Evolutionary conservation across 805 yeast genomes (phyloP).

Genomic region (Metschnikowia gelsemii): DNA sequence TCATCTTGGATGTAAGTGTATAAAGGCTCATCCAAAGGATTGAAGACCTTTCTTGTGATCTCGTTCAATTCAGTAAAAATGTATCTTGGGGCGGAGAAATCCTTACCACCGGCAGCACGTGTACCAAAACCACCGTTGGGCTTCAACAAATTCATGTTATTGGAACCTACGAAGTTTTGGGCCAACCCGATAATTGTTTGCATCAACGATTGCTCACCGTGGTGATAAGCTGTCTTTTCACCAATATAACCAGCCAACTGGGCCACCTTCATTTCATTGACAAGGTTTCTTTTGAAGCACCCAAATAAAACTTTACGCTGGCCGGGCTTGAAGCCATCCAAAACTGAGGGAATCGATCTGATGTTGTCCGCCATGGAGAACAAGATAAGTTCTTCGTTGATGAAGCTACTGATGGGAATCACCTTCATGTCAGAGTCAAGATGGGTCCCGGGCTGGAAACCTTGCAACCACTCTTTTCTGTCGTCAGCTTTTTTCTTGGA

Average conservation of each 20-base stretch:
- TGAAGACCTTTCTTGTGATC: constrained; percentile 73
- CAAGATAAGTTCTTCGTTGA: constrained; percentile 89
- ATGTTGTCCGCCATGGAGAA: constrained; percentile 96
- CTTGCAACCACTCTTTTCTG: constrained; percentile 94
- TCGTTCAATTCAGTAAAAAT: constrained; percentile 82
- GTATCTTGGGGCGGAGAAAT: constrained; percentile 97
- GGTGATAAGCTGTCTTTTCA: constrained; percentile 90
- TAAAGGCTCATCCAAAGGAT: constrained; percentile 75
- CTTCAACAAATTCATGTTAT: constrained; percentile 76
- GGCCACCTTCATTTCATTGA: constrained; percentile 80
- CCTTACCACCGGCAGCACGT: constrained; percentile 95
- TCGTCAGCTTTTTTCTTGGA: constrained; percentile 95
- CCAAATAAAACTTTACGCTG: constrained; percentile 92
- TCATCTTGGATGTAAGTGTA: constrained; percentile 85
- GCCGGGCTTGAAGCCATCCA: constrained; percentile 96
- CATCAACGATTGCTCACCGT: constrained; percentile 84
- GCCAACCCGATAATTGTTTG: constrained; percentile 94
- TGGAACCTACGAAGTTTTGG: constrained; percentile 91
- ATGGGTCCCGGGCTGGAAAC: constrained; percentile 88
- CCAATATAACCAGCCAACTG: constrained; percentile 88
- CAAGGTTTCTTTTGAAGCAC: constrained; percentile 77
- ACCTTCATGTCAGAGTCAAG: constrained; percentile 71
- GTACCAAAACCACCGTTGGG: constrained; percentile 98
- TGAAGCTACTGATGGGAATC: constrained; percentile 90
- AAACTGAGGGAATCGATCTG: constrained; percentile 88